phyloP scores from a whole-genome alignment of 2,329 filamentous ascomycete genomes.

The Podosphaera xanthii region DNA sequence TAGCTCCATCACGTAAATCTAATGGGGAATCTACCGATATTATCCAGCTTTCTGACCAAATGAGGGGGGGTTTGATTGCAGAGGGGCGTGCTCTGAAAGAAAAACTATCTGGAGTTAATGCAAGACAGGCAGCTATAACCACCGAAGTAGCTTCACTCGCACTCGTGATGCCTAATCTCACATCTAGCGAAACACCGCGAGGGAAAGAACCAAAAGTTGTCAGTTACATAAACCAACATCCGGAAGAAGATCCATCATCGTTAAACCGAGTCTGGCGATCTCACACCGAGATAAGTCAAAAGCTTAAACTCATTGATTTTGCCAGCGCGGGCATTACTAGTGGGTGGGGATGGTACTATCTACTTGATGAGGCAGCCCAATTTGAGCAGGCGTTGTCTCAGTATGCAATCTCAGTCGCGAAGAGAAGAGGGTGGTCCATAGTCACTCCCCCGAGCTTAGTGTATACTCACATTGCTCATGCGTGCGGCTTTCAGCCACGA shows the following conservation, averaged over 20 bases:
- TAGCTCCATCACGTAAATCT: conserved; percentile 26
- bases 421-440: conserved; percentile 51
- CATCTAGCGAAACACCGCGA: conserved; percentile 50
- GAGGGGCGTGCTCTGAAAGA: conserved; percentile 44
- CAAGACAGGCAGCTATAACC: conserved; percentile 33
- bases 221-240: conserved; percentile 58
- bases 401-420: conserved; percentile 56
- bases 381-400: conserved; percentile 87
- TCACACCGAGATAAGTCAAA: conserved; percentile 66
- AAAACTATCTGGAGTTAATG: conserved; percentile 34
- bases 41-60: conserved; percentile 12
- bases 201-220: conserved; percentile 42
- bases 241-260: conserved; percentile 18
- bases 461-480: conserved; percentile 71
- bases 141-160: conserved; percentile 53
- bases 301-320: conserved; percentile 84
- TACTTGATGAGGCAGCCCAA: conserved; percentile 73
- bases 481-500: conserved; percentile 85
- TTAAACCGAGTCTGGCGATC: conserved; percentile 33
- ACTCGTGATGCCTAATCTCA: conserved; percentile 66
- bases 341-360: conserved; percentile 96
- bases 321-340: conserved; percentile 55
- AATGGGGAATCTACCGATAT: conserved; percentile 17
- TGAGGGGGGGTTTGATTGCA: conserved; percentile 30
- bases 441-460: conserved; percentile 77